These are phyloP conservation scores for Suhomyces kilbournensis DNA, from an alignment of 805 yeast genomes.

Conservation along the genomic window DNA sequence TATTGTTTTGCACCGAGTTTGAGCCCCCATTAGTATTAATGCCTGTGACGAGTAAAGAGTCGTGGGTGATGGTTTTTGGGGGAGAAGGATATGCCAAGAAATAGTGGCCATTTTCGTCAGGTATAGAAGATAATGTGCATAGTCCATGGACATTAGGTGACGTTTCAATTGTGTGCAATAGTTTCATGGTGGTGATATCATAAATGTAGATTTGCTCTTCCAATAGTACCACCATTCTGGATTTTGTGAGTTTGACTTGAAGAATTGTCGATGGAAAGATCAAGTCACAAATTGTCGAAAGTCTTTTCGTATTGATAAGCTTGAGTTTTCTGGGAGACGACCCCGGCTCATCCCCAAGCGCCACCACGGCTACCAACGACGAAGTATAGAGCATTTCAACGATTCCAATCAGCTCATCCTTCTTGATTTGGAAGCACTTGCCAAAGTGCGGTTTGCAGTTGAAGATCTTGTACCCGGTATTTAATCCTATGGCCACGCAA, in stretches of 20 bases:
- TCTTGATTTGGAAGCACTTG: slow-evolving; percentile 31
- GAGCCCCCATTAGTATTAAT: slow-evolving; percentile 40
- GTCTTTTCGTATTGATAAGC: slow-evolving; percentile 78
- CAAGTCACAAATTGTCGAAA: slow-evolving; percentile 42
- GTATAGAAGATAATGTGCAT: slow-evolving; percentile 53
- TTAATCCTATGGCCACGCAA: slow-evolving; percentile 75
- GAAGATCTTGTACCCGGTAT: slow-evolving; percentile 65
- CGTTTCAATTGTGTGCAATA: slow-evolving; percentile 45
- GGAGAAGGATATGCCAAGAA: slow-evolving; percentile 76
- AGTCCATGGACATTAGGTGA: slow-evolving; percentile 49
- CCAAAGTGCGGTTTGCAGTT: slow-evolving; percentile 83
- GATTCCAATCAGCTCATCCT: slow-evolving; percentile 57
- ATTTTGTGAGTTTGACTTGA: slow-evolving; percentile 34
- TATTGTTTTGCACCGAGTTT: slow-evolving; percentile 37
- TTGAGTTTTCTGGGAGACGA: slow-evolving; percentile 78
- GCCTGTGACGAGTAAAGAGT: slow-evolving; percentile 39
- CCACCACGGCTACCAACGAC: slow-evolving; percentile 80
- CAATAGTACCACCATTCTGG: slow-evolving; percentile 34
- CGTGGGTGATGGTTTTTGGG: slow-evolving; percentile 52
- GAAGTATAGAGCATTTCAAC: slow-evolving; percentile 92
- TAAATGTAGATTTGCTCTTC: slow-evolving; percentile 45
- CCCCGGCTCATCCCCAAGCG: slow-evolving; percentile 66
- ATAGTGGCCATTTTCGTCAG: slow-evolving; percentile 38
- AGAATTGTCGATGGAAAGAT: slow-evolving; percentile 41
- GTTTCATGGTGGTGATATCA: slow-evolving; percentile 38